These are phyloP conservation scores for Sphaerobolus stellatus DNA, from an alignment of 1,284 basidiomycete genomes.

Conservation along the genomic window DNA sequence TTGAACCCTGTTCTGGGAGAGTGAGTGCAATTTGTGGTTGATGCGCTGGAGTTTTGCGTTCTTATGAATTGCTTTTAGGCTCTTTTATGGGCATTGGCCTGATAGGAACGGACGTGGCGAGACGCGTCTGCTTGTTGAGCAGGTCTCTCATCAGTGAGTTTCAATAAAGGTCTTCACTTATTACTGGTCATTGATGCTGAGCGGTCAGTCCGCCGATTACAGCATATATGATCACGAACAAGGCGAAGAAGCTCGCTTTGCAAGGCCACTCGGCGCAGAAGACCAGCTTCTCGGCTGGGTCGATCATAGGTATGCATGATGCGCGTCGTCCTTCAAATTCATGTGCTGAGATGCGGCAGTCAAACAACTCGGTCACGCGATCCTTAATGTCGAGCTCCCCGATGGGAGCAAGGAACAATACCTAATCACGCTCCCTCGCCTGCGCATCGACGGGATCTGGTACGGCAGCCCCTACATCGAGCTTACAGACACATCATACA, in stretches of 20 bases:
- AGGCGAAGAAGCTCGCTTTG: slow-evolving; percentile 74
- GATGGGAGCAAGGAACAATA: slow-evolving; percentile 69
- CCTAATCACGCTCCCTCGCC: slow-evolving; percentile 87
- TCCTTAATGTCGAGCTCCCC: slow-evolving; percentile 69
- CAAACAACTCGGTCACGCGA: slow-evolving; percentile 94
- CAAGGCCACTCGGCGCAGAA: slow-evolving; percentile 95
- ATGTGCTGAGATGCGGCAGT: slow-evolving; percentile 42
- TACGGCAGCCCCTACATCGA: slow-evolving; percentile 84
- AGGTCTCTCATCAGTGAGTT: slow-evolving; percentile 82
- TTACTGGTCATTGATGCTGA: neutral
- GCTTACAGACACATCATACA: slow-evolving; percentile 81
- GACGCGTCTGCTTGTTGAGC: slow-evolving; percentile 89
- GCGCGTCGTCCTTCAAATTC: slow-evolving; percentile 56
- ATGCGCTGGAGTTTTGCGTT: neutral
- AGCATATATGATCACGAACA: slow-evolving; percentile 84
- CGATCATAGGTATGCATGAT: slow-evolving; percentile 73
- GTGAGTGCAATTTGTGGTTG: slow-evolving; percentile 45
- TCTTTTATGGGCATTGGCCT: slow-evolving; percentile 94
- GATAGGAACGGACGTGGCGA: slow-evolving; percentile 77
- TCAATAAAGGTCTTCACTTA: neutral
- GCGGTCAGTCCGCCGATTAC: slow-evolving; percentile 75
- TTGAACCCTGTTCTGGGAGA: slow-evolving; percentile 96
- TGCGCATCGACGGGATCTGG: slow-evolving; percentile 61
- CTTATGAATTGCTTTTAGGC: slow-evolving; percentile 37
- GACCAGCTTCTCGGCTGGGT: slow-evolving; percentile 67